A percentile compares a stretch with the other conserved stretches of the same genome.
Conservation (phyloP, 768 basidiomycete genomes). For the Boletus vermiculosoides region DNA sequence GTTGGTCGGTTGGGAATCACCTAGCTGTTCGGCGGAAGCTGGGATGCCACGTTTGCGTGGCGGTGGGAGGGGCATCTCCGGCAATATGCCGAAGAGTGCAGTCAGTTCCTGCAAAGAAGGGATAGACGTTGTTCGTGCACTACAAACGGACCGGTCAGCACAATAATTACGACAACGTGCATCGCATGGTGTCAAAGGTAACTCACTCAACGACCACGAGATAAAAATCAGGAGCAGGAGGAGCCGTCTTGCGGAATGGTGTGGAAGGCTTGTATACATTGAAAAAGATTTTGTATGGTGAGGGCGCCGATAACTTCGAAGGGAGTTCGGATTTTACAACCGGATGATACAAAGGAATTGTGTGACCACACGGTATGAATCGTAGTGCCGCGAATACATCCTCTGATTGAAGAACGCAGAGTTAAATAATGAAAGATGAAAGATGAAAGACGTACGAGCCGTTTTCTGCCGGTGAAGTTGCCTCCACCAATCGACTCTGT, state of each 20-base stretch:
- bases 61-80: conserved; percentile 58
- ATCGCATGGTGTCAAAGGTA: not conserved
- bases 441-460: conserved; percentile 42
- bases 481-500: conserved; percentile 58
- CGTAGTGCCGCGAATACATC: conserved; percentile 68
- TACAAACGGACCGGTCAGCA: conserved; percentile 31
- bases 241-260: conserved; percentile 73
- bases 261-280: conserved; percentile 91
- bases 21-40: conserved; percentile 2
- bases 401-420: conserved; percentile 39
- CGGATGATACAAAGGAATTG: conserved; percentile 37
- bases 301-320: not conserved
- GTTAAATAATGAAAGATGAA: not conserved
- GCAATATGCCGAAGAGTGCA: conserved; percentile 67
- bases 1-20: not conserved
- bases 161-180: not conserved
- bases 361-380: conserved; percentile 68
- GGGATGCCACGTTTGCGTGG: conserved; percentile 42
- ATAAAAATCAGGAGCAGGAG: conserved; percentile 80
- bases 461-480: conserved; percentile 55
- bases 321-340: conserved; percentile 6
- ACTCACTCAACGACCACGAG: conserved; percentile 84
- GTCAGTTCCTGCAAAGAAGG: conserved; percentile 79
- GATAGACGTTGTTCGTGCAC: conserved; percentile 79
- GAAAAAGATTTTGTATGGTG: conserved; percentile 74